A percentile compares a stretch with the other conserved stretches of the same genome.
These are phyloP conservation scores for Alternaria dauci DNA, from an alignment of 2,329 filamentous ascomycete species.

Conservation along the genomic window DNA sequence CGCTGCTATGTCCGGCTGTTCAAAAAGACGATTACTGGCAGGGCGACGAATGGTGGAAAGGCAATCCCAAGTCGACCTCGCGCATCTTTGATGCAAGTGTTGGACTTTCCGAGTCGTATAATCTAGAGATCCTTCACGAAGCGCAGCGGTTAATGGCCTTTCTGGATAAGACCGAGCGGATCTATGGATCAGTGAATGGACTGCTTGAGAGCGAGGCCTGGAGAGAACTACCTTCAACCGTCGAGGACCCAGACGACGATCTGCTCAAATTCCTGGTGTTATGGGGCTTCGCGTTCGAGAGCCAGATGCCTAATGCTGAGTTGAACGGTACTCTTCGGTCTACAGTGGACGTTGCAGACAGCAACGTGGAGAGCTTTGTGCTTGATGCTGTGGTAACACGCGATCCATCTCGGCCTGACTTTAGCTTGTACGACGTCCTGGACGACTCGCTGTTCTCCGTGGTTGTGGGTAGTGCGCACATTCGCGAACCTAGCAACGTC, in stretches of 20 bases:
- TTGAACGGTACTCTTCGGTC: constrained; percentile 57
- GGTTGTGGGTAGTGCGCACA: constrained; percentile 35
- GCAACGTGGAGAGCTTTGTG: constrained; percentile 36
- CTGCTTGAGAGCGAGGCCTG: constrained; percentile 57
- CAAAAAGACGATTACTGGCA: constrained; percentile 61
- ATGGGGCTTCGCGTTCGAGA: constrained; percentile 59
- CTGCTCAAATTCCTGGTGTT: constrained; percentile 58
- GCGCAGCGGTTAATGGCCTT: constrained; percentile 69
- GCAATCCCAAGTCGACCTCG: constrained; percentile 59
- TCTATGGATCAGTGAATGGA: constrained; percentile 65
- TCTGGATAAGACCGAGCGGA: constrained; percentile 64
- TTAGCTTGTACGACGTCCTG: constrained; percentile 63
- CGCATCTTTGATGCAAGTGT: constrained; percentile 58
- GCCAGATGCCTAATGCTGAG: constrained; percentile 52
- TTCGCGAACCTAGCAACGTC: constrained; percentile 58
- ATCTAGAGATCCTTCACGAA: constrained; percentile 62
- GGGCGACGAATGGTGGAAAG: constrained; percentile 70
- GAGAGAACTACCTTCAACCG: constrained; percentile 26
- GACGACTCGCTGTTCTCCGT: constrained; percentile 58
- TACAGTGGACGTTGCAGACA: constrained; percentile 45
- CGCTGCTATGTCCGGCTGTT: constrained; percentile 60
- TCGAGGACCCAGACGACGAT: constrained; percentile 47
- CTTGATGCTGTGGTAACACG: constrained; percentile 39
- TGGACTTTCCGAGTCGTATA: constrained; percentile 37
- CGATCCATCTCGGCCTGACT: constrained; percentile 31